Base-by-base conservation (phyloP, 2,329 filamentous ascomycete genomes). In the Colletotrichum sp. region DNA sequence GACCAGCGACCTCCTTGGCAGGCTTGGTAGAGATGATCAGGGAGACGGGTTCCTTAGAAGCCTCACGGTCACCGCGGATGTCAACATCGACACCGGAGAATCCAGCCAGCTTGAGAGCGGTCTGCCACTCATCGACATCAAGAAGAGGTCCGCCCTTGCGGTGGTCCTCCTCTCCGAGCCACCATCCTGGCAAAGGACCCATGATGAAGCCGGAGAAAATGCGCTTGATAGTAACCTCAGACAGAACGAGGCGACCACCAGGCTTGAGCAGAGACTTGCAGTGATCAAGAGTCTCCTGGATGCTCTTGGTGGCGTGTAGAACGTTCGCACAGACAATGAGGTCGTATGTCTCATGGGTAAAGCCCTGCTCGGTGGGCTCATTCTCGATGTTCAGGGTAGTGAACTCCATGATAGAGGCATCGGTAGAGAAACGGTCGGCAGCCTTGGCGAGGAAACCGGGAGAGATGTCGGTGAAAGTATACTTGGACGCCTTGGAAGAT, bases 391-490 rank as follows among this genome's bases (percentile, higher is more conserved):
- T 81, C 4, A 81, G 77, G 30, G 22, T 78, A 68, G 71, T 71
- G 36, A 78, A 81, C 12, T 79, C 69, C 65, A 82, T 78, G 36
- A 77, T 74, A 28, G 78, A 75, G 11, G 63, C 72, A 6, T 81
- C 80, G 5, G 72, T 63, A 3, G 78, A 77, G 68, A 84, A 85
- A 22, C 77, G 78, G n/a, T 81, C 79, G 68, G 81, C 78, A 1
- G 83, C 85, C 6, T 80, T 78, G n/a, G 84, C 81, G 64, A 89
- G 87, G 80, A 87, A 87, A 8, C 82, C 83, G 3, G 84, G 74
- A 1, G 85, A 85, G 22, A 88, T 84, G 68, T 89, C 87, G 0
- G 88, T 89, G 78, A 83, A 89, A 8, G 83, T 84, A 71, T 88
- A 89, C 8, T 74, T 75, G 15, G 72, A 59, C 8, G 72, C 72